Evolutionary conservation across 768 basidiomycete species (phyloP).

Genomic region (Pleurotus citrinopileatus): DNA sequence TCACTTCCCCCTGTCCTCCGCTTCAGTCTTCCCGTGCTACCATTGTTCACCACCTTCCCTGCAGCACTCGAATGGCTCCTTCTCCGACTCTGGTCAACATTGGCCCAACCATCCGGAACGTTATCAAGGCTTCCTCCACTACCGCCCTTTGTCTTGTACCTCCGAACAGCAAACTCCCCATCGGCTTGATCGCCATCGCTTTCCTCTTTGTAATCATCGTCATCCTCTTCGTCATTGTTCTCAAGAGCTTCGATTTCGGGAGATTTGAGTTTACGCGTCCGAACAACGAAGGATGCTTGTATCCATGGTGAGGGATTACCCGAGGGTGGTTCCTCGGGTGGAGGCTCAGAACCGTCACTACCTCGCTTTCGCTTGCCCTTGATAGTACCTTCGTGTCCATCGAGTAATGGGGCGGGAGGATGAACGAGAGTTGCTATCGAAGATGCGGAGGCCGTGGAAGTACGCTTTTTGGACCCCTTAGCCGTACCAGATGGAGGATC

Average conservation of each 20-base stretch:
- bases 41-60: slow-evolving; percentile 35
- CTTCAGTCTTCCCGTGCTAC: slow-evolving; percentile 16
- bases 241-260: slow-evolving; percentile 32
- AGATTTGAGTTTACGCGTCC: slow-evolving; percentile 19
- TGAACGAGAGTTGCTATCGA: slow-evolving; percentile 21
- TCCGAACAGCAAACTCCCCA: slow-evolving; percentile 45
- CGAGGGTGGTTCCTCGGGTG: neutral
- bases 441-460: slow-evolving; percentile 39
- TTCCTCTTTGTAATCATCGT: slow-evolving; percentile 40
- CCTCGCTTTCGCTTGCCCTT: slow-evolving; percentile 19
- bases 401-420: slow-evolving; percentile 24
- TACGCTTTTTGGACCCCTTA: slow-evolving; percentile 39
- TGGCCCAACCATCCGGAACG: slow-evolving; percentile 39
- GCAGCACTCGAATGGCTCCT: slow-evolving; percentile 4
- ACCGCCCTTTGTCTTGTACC: slow-evolving; percentile 1
- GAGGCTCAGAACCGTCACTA: slow-evolving; percentile 14
- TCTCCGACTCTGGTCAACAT: slow-evolving; percentile 47
- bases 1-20: slow-evolving; percentile 14
- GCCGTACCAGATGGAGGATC: slow-evolving; percentile 44
- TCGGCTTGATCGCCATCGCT: slow-evolving; percentile 74
- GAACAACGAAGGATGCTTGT: slow-evolving; percentile 26
- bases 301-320: slow-evolving; percentile 34
- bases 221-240: slow-evolving; percentile 54
- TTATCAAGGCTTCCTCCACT: neutral
- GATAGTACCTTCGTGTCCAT: slow-evolving; percentile 15